These are phyloP conservation scores for Glaciozyma antarctica DNA, from an alignment of 768 basidiomycete genomes.

Conservation along the genomic window DNA sequence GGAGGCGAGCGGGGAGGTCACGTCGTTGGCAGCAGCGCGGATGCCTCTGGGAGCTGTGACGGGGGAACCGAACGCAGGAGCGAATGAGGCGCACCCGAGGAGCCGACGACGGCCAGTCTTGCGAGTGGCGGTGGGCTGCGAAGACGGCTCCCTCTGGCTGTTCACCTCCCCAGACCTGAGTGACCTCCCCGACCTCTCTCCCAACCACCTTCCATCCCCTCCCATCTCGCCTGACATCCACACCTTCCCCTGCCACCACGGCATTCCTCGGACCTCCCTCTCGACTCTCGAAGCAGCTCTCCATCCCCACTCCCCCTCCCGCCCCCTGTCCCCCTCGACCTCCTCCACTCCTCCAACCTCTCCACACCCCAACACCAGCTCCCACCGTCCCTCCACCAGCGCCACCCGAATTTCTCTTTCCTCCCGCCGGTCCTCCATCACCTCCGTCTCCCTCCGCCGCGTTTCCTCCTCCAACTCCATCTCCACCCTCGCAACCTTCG, in stretches of 20 bases:
- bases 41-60: neutral
- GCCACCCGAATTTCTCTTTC: neutral
- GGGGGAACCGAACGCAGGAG: neutral
- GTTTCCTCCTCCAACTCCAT: neutral
- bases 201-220: neutral
- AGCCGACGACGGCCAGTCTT: neutral
- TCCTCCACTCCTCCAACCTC: constrained; percentile 8
- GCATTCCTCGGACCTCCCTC: neutral
- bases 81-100: neutral
- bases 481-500: neutral
- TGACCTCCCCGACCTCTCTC: neutral
- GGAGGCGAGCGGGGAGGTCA: constrained; percentile 12
- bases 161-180: constrained; percentile 4
- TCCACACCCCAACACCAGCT: neutral
- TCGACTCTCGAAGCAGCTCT: neutral
- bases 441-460: constrained; percentile 3
- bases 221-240: neutral
- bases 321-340: neutral
- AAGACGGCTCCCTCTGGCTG: constrained; percentile 27
- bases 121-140: constrained; percentile 20
- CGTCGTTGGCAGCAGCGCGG: neutral
- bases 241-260: neutral
- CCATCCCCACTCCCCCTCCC: constrained; percentile 1
- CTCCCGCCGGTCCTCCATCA: neutral
- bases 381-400: neutral